Conservation (phyloP, 106 monocot species). For the Chionographis japonica region DNA sequence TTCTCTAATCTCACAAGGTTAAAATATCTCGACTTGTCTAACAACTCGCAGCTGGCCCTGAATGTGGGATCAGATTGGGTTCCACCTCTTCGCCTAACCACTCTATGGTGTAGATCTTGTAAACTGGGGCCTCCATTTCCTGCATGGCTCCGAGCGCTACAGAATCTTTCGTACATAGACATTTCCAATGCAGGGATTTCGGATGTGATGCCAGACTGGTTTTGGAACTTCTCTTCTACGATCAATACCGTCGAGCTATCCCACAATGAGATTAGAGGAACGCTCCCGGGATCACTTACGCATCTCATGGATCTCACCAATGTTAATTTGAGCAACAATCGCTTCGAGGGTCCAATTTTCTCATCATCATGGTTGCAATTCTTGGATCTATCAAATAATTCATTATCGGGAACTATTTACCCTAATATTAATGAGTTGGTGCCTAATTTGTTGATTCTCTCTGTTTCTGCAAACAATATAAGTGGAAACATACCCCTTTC, state of each 20-base stretch:
- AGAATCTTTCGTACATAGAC: background rate
- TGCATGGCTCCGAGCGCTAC: slow-evolving; percentile 11
- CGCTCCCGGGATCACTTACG: background rate
- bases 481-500: slow-evolving; percentile 5
- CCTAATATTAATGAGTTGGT: background rate
- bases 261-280: slow-evolving; percentile 6
- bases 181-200: slow-evolving; percentile 10
- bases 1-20: slow-evolving; percentile 5
- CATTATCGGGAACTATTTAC: slow-evolving; percentile 13
- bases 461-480: slow-evolving; percentile 15
- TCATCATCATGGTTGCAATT: background rate
- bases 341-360: slow-evolving; percentile 5
- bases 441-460: background rate
- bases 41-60: slow-evolving; percentile 1
- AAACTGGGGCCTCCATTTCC: slow-evolving; percentile 14
- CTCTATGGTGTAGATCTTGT: background rate
- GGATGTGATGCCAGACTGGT: slow-evolving; percentile 21
- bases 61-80: slow-evolving; percentile 8
- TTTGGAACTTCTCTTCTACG: slow-evolving; percentile 5
- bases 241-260: background rate
- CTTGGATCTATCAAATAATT: slow-evolving; percentile 18
- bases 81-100: slow-evolving; percentile 7
- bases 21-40: background rate
- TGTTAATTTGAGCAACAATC: slow-evolving; percentile 17
- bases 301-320: background rate